Evolutionary conservation across 352 stramenopile genomes (phyloP).

Genomic region (Phytophthora nicotianae): DNA sequence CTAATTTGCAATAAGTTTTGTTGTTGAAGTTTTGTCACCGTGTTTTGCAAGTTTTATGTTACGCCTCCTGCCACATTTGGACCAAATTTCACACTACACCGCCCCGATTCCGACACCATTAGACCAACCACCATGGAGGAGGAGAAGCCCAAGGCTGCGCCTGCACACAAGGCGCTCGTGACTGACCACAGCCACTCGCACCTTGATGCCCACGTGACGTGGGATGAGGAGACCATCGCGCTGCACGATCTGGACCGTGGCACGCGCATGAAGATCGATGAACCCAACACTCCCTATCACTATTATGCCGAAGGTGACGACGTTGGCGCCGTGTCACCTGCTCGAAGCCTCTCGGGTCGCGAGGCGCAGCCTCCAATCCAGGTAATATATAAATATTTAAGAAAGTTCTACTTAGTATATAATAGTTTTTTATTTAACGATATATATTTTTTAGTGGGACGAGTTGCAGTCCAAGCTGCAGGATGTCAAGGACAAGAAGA

Average conservation of each 20-base stretch:
- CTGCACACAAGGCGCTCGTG: constrained; percentile 19
- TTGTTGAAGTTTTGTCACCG: no score
- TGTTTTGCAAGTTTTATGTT: no score
- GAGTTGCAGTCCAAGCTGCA: constrained; percentile 76
- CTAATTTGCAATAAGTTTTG: no score
- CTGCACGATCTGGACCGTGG: constrained; percentile 90
- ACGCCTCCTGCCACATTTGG: no score
- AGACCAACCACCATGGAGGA: constrained; percentile 13
- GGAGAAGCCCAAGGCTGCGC: constrained; percentile 23
- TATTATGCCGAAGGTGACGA: constrained; percentile 60
- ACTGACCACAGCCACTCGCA: constrained; percentile 14
- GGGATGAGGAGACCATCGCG: constrained; percentile 93
- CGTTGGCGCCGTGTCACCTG: constrained; percentile 45
- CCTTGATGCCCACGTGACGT: constrained; percentile 67
- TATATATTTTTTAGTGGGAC: constrained; percentile 48
- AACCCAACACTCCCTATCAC: constrained; percentile 93
- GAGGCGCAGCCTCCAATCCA: constrained; percentile 49
- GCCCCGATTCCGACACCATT: neutral
- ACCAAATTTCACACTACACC: neutral
- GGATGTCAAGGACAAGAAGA: constrained; percentile 50
- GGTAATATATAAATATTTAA: constrained; percentile 25
- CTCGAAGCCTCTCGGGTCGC: constrained; percentile 54
- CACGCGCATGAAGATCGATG: constrained; percentile 94
- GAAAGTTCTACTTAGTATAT: neutral
- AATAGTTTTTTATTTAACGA: neutral